Conservation (phyloP, 2,329 filamentous ascomycete species). For the Hysterium pulicare region DNA sequence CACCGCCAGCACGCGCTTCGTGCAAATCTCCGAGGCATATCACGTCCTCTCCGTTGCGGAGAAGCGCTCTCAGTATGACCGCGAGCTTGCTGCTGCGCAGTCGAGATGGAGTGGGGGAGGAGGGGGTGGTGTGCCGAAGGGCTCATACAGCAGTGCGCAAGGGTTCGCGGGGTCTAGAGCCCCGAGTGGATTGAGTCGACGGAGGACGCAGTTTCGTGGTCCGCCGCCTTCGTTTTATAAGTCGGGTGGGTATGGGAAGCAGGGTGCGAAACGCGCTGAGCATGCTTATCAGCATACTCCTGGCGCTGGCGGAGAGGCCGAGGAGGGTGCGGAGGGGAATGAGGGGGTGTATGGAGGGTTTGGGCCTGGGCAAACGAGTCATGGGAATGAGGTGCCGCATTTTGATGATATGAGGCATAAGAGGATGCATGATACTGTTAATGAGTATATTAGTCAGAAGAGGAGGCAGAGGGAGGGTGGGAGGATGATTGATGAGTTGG, state of each 20-base stretch:
- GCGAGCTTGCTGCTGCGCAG: slow-evolving; percentile 54
- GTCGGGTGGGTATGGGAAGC: slow-evolving; percentile 71
- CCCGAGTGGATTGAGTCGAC: slow-evolving; percentile 74
- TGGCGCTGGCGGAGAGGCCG: slow-evolving; percentile 1
- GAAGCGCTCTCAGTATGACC: slow-evolving; percentile 80
- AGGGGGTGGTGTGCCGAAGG: slow-evolving; percentile 55
- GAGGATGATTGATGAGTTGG: slow-evolving; percentile 19
- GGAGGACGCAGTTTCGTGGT: slow-evolving; percentile 73
- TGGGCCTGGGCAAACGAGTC: slow-evolving; percentile 56
- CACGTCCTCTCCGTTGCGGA: slow-evolving; percentile 66
- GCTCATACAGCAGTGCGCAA: slow-evolving; percentile 51
- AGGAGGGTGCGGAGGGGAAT: slow-evolving; percentile 19
- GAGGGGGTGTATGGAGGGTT: slow-evolving; percentile 62
- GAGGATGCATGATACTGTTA: slow-evolving; percentile 66
- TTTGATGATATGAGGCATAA: slow-evolving; percentile 74
- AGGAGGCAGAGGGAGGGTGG: slow-evolving; percentile 18
- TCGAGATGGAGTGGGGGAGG: slow-evolving; percentile 27
- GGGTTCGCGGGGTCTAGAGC: slow-evolving; percentile 67
- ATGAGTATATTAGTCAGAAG: slow-evolving; percentile 50
- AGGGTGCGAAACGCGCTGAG: slow-evolving; percentile 57
- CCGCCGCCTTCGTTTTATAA: slow-evolving; percentile 88
- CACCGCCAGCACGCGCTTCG: slow-evolving; percentile 69
- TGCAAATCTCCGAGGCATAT: slow-evolving; percentile 82
- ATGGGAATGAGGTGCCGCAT: slow-evolving; percentile 58
- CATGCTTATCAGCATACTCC: slow-evolving; percentile 33